A percentile compares a stretch with the other conserved stretches of the same genome.
These are phyloP conservation scores for Epithemia pelagica DNA, from an alignment of 108 stramenopile species.

Conservation along the genomic window DNA sequence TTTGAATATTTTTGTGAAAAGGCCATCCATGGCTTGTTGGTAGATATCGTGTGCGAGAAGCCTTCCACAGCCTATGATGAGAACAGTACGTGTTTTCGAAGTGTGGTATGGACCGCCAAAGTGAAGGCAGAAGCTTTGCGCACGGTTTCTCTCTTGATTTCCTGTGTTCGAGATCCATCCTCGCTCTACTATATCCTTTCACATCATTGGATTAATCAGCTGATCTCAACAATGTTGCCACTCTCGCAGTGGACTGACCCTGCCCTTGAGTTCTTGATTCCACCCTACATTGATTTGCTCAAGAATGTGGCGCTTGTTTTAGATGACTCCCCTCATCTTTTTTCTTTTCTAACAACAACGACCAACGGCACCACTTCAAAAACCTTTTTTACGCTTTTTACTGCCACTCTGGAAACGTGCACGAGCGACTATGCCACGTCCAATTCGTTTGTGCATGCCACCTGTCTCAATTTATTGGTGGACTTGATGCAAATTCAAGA, in stretches of 20 bases:
- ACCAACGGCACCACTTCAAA: background rate
- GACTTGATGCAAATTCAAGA: slow-evolving; percentile 51
- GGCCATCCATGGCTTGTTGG: slow-evolving; percentile 58
- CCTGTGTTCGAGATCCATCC: slow-evolving; percentile 36
- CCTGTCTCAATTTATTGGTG: slow-evolving; percentile 61
- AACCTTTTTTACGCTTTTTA: slow-evolving; percentile 58
- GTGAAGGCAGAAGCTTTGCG: slow-evolving; percentile 74
- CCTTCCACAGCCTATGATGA: slow-evolving; percentile 4
- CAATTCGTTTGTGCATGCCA: slow-evolving; percentile 50
- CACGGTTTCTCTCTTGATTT: slow-evolving; percentile 50
- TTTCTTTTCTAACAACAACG: slow-evolving; percentile 30
- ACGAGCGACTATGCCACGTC: slow-evolving; percentile 36
- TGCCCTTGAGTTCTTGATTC: slow-evolving; percentile 68
- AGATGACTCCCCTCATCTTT: slow-evolving; percentile 38
- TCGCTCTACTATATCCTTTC: slow-evolving; percentile 69
- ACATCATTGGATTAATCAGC: slow-evolving; percentile 75
- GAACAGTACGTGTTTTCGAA: slow-evolving; percentile 3
- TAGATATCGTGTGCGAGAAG: slow-evolving; percentile 57
- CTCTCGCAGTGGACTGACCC: slow-evolving; percentile 64
- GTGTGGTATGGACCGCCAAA: slow-evolving; percentile 4
- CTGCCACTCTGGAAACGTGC: slow-evolving; percentile 55
- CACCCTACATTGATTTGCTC: slow-evolving; percentile 61
- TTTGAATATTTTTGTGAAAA: slow-evolving; percentile 89
- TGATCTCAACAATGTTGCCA: slow-evolving; percentile 60
- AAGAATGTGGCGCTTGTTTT: slow-evolving; percentile 56